Evolutionary conservation across 2,329 filamentous ascomycete genomes (phyloP), one percentile per base, ranked within the genome.

Genomic region (Cladobotryum mycophilum): DNA sequence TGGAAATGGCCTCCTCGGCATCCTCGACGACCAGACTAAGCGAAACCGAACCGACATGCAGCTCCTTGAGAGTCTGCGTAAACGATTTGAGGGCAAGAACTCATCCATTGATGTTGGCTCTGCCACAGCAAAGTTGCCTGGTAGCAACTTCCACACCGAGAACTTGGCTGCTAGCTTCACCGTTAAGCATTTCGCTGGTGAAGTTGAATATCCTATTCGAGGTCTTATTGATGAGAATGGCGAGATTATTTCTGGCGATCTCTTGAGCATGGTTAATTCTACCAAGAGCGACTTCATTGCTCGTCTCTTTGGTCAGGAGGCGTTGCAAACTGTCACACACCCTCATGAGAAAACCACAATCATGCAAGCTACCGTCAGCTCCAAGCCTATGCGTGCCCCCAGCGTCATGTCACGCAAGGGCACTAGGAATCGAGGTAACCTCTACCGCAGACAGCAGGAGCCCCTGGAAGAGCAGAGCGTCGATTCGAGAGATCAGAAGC

Each of bases 291-390:
- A 88, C 38, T 99, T 99, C 60, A 84, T 99, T 14, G 77, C 85
- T 33, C 87, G 91, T 45, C 81, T 99, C 2, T 97, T 99, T 61
- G 92, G 91, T n/a, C 93, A 97, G 67, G 91, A 96, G 63, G 92
- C 89, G 11, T 72, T 99, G 38, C 89, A 95, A 65, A 96, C 91
- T 7, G 81, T 96, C 30, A 84, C 89, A n/a, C 93, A 99, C 64
- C 93, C 93, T 1, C 85, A 90, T 59, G 93, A 99, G 69, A 86
- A 83, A 61, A 85, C 82, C 1, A 89, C 93, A 0, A 91, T 99
- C 54, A 89, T 97, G 76, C 92, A 99, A 70, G 93, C 92, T 2
- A 91, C 91, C 43, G 89, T 99, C 58, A 95, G 90, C 71, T 97
- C 92, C 3, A 96, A 95, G 71, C 93, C 93, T 2, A 84, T 91